Conservation (phyloP, 1,284 basidiomycete genomes). For the Apiotrichum gracile region DNA sequence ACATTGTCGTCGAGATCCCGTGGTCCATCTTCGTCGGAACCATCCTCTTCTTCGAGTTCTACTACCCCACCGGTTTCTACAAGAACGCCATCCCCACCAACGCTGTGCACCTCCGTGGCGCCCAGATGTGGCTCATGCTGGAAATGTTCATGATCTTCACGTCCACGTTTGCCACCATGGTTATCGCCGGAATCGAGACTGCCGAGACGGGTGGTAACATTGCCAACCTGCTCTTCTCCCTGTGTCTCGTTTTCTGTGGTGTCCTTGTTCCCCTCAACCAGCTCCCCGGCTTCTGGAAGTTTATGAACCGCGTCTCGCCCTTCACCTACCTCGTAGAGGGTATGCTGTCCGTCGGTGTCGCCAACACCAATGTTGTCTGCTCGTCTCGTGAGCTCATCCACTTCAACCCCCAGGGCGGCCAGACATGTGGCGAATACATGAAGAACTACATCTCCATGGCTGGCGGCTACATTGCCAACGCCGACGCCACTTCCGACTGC, state of each 20-base stretch:
- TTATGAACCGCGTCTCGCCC: conserved; percentile 74
- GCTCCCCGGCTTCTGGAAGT: conserved; percentile 68
- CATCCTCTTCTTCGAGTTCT: conserved; percentile 48
- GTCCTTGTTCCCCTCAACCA: conserved; percentile 38
- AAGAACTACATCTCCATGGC: conserved; percentile 31
- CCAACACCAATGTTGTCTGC: conserved; percentile 46
- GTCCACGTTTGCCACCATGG: conserved; percentile 44
- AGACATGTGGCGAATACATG: conserved; percentile 48
- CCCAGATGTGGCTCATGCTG: conserved; percentile 42
- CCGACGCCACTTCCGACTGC: conserved; percentile 37
- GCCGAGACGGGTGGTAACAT: conserved; percentile 49
- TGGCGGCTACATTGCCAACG: conserved; percentile 44
- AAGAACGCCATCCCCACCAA: conserved; percentile 41
- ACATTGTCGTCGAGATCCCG: conserved; percentile 47
- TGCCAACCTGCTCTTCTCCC: conserved; percentile 47
- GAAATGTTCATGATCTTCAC: conserved; percentile 46
- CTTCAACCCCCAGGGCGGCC: conserved; percentile 43
- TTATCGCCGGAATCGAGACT: conserved; percentile 41
- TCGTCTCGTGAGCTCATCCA: conserved; percentile 41
- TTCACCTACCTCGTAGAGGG: conserved; percentile 55
- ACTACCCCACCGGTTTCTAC: conserved; percentile 48
- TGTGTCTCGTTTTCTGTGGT: conserved; percentile 62
- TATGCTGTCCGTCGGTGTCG: conserved; percentile 52
- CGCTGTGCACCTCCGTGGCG: conserved; percentile 37
- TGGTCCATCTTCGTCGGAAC: conserved; percentile 51